Conservation (phyloP, 73 alveolate genomes). For the Stentor roeselii region DNA sequence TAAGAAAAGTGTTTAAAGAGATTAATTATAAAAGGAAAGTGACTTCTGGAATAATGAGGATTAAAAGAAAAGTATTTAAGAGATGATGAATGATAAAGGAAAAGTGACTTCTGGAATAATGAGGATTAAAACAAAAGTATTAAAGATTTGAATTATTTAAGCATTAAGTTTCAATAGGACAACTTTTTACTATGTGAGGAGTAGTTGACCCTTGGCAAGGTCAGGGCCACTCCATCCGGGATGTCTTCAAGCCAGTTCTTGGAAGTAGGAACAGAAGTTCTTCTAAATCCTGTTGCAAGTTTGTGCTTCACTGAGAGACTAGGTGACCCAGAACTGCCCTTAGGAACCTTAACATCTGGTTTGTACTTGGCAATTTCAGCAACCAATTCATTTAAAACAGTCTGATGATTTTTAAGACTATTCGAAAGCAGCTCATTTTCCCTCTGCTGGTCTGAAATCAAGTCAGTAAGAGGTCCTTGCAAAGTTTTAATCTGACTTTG, state of each 20-base stretch:
- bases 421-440: neutral
- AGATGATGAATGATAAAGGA: too few relatives aligned
- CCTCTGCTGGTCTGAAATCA: slow-evolving; percentile 22
- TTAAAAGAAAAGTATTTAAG: too few relatives aligned
- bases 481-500: slow-evolving; percentile 5
- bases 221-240: neutral
- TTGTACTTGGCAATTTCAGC: neutral
- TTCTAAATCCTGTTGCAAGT: neutral
- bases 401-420: neutral
- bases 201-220: neutral
- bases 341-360: neutral
- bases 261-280: neutral
- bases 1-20: too few relatives aligned
- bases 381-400: neutral
- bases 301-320: neutral
- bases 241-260: neutral
- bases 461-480: slow-evolving; percentile 23
- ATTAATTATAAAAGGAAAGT: too few relatives aligned
- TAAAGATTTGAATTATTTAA: too few relatives aligned
- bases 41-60: too few relatives aligned
- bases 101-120: too few relatives aligned
- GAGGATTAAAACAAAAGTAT: neutral
- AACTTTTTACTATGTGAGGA: neutral
- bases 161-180: neutral
- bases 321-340: neutral